A percentile compares a stretch with the other conserved stretches of the same genome.
Conservation (phyloP, 176 grass and related monocot species). For the Coix lacrymajobi region DNA sequence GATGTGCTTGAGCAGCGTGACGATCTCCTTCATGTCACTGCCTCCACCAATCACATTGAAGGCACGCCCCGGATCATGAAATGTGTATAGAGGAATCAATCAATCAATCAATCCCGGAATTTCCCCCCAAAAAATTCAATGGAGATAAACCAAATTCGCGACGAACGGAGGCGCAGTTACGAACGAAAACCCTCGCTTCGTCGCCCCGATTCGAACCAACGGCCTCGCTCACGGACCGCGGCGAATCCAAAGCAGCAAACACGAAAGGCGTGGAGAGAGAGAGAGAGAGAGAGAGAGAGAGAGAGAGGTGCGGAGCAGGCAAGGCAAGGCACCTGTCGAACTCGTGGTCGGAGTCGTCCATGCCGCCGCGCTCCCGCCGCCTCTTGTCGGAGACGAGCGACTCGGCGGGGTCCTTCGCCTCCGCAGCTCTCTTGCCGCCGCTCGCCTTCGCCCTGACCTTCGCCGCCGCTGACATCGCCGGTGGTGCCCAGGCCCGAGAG, state of each 20-base stretch:
- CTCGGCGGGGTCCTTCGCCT: constrained; percentile 29
- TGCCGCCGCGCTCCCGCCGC: constrained; percentile 11
- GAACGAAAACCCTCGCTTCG: not conserved
- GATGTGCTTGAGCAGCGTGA: constrained; percentile 57
- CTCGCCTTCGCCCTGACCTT: constrained; percentile 35
- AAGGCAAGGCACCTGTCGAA: constrained; percentile 25
- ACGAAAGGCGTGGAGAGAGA: not conserved
- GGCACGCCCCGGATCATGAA: constrained; percentile 6
- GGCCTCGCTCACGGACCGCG: not conserved
- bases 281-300: not conserved
- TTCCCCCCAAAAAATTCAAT: not conserved
- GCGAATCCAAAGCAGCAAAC: not conserved
- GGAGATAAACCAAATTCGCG: not conserved
- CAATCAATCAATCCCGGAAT: not conserved
- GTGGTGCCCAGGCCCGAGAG: not conserved
- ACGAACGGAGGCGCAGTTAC: not conserved
- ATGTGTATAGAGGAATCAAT: not conserved
- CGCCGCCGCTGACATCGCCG: constrained; percentile 28
- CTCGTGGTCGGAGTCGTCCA: constrained; percentile 33
- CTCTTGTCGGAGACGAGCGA: constrained; percentile 38
- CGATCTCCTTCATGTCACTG: constrained; percentile 75
- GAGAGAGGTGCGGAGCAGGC: not conserved
- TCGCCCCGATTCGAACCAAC: not conserved
- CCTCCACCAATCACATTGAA: not conserved
- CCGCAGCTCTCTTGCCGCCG: constrained; percentile 24